A percentile compares a stretch with the other conserved stretches of the same genome.
Evolutionary conservation across 2,329 filamentous ascomycete genomes (phyloP).

Genomic region (Fusarium pseudograminearum): DNA sequence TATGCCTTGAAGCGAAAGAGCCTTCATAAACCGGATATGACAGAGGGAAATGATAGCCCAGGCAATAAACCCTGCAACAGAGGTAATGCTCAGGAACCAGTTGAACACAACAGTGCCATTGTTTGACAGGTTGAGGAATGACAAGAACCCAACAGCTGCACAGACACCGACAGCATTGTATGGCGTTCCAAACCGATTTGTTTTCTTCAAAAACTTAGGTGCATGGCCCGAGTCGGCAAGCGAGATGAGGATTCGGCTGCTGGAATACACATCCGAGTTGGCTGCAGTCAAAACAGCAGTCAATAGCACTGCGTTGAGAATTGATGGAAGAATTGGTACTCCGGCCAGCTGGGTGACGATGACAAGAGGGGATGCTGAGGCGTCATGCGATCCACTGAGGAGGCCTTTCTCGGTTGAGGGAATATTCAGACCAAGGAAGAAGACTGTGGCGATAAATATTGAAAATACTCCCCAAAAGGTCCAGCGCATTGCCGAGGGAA

Average conservation of each 20-base stretch:
- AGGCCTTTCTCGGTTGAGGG: slow-evolving; percentile 59
- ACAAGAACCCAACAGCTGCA: slow-evolving; percentile 71
- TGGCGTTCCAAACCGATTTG: slow-evolving; percentile 71
- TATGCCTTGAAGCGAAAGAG: slow-evolving; percentile 64
- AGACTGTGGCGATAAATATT: slow-evolving; percentile 26
- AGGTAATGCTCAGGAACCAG: slow-evolving; percentile 79
- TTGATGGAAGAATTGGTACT: slow-evolving; percentile 71
- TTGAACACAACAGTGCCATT: slow-evolving; percentile 73
- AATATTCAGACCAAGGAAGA: slow-evolving; percentile 28
- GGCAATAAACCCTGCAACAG: slow-evolving; percentile 69
- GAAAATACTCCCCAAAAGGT: slow-evolving; percentile 45
- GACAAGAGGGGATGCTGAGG: slow-evolving; percentile 71
- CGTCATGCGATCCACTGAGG: slow-evolving; percentile 61
- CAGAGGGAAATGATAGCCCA: slow-evolving; percentile 70
- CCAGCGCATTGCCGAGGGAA: slow-evolving; percentile 49
- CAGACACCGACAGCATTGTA: slow-evolving; percentile 65
- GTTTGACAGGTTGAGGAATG: slow-evolving; percentile 76
- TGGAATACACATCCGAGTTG: slow-evolving; percentile 73
- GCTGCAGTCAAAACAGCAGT: slow-evolving; percentile 73
- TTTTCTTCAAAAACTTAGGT: slow-evolving; percentile 69
- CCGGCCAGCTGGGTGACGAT: slow-evolving; percentile 74
- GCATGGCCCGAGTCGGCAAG: slow-evolving; percentile 76
- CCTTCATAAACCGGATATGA: slow-evolving; percentile 69
- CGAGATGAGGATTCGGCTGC: slow-evolving; percentile 76
- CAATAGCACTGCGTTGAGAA: slow-evolving; percentile 76